Conservation (phyloP, 768 basidiomycete species). For the Panaeolus papilionaceus region DNA sequence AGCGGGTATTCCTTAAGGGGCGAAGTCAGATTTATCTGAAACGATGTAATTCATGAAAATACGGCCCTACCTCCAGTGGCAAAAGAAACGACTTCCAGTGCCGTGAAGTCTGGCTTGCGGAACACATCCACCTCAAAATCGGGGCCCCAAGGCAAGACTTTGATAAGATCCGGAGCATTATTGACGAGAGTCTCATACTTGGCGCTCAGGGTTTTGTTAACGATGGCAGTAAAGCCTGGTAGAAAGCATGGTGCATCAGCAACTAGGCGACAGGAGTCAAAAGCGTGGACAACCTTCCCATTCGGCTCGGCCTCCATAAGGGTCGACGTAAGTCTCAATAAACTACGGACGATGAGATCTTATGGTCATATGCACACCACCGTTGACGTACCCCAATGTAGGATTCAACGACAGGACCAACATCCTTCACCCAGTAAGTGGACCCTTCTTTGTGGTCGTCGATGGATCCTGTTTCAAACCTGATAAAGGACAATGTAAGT, state of each 20-base stretch:
- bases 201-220: constrained; percentile 82
- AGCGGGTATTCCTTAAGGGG: constrained; percentile 70
- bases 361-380: constrained; percentile 14
- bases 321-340: constrained; percentile 88
- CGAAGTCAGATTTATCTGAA: constrained; percentile 15
- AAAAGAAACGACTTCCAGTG: constrained; percentile 82
- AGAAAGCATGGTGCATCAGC: constrained; percentile 20
- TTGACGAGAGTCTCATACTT: constrained; percentile 83
- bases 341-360: constrained; percentile 43
- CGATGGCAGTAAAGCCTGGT: constrained; percentile 87
- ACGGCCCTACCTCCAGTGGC: constrained; percentile 72
- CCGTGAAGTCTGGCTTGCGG: constrained; percentile 88
- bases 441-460: constrained; percentile 82
- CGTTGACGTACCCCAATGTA: constrained; percentile 68
- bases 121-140: constrained; percentile 75
- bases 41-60: background rate
- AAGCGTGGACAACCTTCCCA: constrained; percentile 72
- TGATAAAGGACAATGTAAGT: constrained; percentile 31
- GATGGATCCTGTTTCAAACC: constrained; percentile 82
- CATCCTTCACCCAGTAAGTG: constrained; percentile 83
- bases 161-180: constrained; percentile 78
- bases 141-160: constrained; percentile 83
- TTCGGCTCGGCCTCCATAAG: constrained; percentile 89
- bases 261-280: background rate
- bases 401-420: constrained; percentile 87